A percentile compares a stretch with the other conserved stretches of the same genome.
These are phyloP conservation scores for Gossypium turneri DNA, from an alignment of 345 rosid genomes.

Conservation along the genomic window DNA sequence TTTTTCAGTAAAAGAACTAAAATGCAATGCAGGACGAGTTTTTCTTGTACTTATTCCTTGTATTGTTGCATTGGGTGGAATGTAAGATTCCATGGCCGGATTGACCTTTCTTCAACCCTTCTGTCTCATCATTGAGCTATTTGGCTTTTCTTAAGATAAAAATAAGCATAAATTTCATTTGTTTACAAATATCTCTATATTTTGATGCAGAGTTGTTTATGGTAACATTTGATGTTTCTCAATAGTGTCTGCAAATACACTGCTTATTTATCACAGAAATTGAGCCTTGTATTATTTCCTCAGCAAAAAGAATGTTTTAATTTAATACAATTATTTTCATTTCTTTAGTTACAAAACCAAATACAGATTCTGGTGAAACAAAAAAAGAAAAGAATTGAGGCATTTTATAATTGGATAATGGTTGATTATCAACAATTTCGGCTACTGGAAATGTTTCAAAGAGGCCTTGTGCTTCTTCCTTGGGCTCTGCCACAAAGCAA, in stretches of 20 bases:
- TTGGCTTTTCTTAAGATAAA: background rate
- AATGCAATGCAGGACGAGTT: too few relatives aligned
- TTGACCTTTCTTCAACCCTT: background rate
- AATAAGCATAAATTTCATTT: background rate
- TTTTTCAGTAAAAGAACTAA: too few relatives aligned
- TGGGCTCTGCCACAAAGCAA: slow-evolving; percentile 72
- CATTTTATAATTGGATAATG: background rate
- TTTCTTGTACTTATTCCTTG: too few relatives aligned
- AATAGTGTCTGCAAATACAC: background rate
- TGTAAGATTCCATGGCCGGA: slow-evolving; percentile 1
- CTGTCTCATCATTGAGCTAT: background rate
- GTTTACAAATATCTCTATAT: too few relatives aligned
- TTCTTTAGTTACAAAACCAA: slow-evolving; percentile 1
- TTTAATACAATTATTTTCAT: background rate
- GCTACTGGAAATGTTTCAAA: background rate
- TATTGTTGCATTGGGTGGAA: background rate
- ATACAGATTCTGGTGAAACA: background rate
- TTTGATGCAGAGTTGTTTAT: too few relatives aligned
- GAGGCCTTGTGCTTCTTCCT: slow-evolving; percentile 22
- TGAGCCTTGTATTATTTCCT: background rate
- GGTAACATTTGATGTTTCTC: too few relatives aligned
- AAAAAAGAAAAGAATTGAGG: slow-evolving; percentile 21
- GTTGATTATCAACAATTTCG: background rate
- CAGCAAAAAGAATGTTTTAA: slow-evolving; percentile 9
- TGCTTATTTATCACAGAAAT: background rate